These are phyloP conservation scores for Fraxinus anomala DNA, from an alignment of 257 asterid species.

Conservation along the genomic window DNA sequence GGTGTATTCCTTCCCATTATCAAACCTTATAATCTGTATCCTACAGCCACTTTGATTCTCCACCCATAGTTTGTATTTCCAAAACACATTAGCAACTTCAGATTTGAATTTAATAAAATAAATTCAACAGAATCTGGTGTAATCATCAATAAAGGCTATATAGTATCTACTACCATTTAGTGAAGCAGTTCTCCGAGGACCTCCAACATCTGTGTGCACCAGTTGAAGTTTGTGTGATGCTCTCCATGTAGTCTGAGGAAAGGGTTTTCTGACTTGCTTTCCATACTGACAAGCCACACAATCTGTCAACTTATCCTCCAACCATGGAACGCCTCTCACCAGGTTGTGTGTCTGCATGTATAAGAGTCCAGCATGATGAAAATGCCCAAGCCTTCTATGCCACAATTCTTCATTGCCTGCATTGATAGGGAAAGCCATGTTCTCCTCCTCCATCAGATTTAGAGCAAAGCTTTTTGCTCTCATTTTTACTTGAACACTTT, in stretches of 20 bases:
- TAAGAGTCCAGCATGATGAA: not conserved
- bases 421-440: not conserved
- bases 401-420: not conserved
- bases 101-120: not conserved
- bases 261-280: not conserved
- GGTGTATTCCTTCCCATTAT: not conserved
- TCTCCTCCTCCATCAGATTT: not conserved
- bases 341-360: no score
- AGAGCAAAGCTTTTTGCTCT: not conserved
- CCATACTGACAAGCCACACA: not conserved
- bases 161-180: not conserved
- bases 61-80: not conserved
- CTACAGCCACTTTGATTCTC: not conserved
- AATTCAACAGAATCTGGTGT: not conserved
- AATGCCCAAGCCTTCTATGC: slow-evolving; percentile 4
- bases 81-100: not conserved
- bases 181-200: not conserved
- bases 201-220: not conserved
- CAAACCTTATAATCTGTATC: not conserved
- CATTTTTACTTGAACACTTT: slow-evolving; percentile 3
- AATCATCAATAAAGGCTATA: not conserved
- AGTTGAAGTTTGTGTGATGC: not conserved
- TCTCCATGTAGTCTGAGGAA: not conserved
- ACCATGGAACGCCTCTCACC: not conserved
- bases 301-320: not conserved